Conservation (phyloP, 768 basidiomycete species). For the Boletus rubroflammeus region DNA sequence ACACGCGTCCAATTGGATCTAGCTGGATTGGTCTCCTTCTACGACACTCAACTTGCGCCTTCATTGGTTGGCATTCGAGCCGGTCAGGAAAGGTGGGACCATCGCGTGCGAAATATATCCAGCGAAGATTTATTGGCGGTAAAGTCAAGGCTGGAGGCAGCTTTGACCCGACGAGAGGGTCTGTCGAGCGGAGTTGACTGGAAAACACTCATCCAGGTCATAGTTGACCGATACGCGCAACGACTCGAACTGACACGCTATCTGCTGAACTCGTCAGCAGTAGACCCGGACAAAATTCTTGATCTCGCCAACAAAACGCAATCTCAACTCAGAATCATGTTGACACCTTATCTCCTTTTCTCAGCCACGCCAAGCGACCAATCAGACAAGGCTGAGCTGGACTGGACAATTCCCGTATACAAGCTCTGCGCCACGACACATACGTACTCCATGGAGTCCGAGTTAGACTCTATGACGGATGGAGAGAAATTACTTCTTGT, state of each 20-base stretch:
- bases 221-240: slow-evolving; percentile 31
- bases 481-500: slow-evolving; percentile 29
- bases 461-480: slow-evolving; percentile 17
- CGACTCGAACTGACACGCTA: slow-evolving; percentile 28
- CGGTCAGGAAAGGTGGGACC: slow-evolving; percentile 27
- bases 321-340: slow-evolving; percentile 25
- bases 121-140: slow-evolving; percentile 14
- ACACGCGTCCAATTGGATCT: slow-evolving; percentile 34
- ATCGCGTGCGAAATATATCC: slow-evolving; percentile 29
- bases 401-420: slow-evolving; percentile 33
- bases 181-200: slow-evolving; percentile 34
- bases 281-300: slow-evolving; percentile 1
- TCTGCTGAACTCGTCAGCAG: slow-evolving; percentile 16
- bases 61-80: slow-evolving; percentile 28
- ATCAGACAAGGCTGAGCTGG: not conserved
- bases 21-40: slow-evolving; percentile 35
- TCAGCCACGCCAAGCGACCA: slow-evolving; percentile 5
- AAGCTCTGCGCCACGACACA: slow-evolving; percentile 29
- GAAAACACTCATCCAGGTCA: slow-evolving; percentile 26
- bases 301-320: slow-evolving; percentile 12
- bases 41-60: slow-evolving; percentile 31
- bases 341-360: slow-evolving; percentile 29
- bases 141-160: slow-evolving; percentile 7
- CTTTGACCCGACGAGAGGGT: slow-evolving; percentile 8
- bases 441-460: slow-evolving; percentile 9